Percentiles rank a stretch among this genome's conserved stretches.
Conservation (phyloP, 441 rosid genomes). For the Eugenia klotzschiana region DNA sequence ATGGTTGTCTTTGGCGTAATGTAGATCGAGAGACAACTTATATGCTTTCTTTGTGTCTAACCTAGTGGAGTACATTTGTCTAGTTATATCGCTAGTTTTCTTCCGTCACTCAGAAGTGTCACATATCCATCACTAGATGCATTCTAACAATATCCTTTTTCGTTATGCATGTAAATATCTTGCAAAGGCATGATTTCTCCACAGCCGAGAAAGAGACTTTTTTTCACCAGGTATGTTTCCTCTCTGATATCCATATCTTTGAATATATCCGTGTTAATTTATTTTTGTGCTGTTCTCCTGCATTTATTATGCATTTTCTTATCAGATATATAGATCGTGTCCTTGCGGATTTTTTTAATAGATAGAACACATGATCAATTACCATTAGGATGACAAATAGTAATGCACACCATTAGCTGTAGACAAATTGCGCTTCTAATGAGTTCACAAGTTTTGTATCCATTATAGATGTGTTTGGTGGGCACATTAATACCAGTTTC, state of each 20-base stretch:
- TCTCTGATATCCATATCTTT: neutral
- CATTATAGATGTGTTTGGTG: neutral
- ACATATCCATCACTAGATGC: neutral
- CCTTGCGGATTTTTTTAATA: neutral
- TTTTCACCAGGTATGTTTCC: constrained; percentile 55
- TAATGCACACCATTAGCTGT: neutral
- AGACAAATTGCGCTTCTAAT: neutral
- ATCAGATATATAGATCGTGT: neutral
- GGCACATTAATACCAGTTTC: neutral
- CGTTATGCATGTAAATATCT: neutral
- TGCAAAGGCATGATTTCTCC: constrained; percentile 75
- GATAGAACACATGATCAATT: neutral
- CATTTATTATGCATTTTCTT: neutral
- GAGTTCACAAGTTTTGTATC: neutral
- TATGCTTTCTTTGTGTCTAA: neutral
- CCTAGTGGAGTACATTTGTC: neutral
- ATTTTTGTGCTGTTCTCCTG: neutral
- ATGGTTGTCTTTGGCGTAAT: neutral
- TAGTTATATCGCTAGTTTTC: neutral
- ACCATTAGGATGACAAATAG: neutral
- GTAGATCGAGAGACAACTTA: neutral
- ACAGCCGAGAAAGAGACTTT: constrained; percentile 71
- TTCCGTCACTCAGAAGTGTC: neutral
- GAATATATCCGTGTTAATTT: too few relatives aligned
- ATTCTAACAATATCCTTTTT: neutral